Conservation (phyloP, 2,329 filamentous ascomycete genomes). For the Trichoderma aggressivum region DNA sequence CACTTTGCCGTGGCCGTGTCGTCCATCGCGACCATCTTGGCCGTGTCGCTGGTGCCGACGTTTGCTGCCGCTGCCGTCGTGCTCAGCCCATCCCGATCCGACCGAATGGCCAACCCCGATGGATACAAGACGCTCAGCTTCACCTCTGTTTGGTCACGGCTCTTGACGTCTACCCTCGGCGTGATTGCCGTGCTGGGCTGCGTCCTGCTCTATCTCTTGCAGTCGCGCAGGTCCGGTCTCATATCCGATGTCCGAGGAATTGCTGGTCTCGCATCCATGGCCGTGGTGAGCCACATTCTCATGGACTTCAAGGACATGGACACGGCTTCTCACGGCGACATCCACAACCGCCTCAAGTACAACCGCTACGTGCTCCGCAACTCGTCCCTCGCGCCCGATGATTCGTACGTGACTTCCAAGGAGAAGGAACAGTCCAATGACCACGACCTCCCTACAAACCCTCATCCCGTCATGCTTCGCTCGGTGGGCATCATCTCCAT, state of each 20-base stretch:
- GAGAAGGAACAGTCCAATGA: constrained; percentile 47
- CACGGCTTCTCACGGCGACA: constrained; percentile 61
- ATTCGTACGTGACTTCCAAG: constrained; percentile 42
- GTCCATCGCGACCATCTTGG: constrained; percentile 61
- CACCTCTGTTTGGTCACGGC: constrained; percentile 56
- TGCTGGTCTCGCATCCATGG: constrained; percentile 71
- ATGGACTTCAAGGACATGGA: constrained; percentile 73
- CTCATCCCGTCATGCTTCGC: constrained; percentile 67
- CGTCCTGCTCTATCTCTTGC: constrained; percentile 58
- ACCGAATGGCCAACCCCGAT: constrained; percentile 41
- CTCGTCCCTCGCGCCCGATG: constrained; percentile 65
- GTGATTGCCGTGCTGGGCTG: constrained; percentile 57
- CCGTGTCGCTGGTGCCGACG: constrained; percentile 66
- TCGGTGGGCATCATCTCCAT: constrained; percentile 58
- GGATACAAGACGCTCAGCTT: constrained; percentile 54
- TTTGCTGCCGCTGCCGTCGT: constrained; percentile 61
- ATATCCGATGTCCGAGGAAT: constrained; percentile 68
- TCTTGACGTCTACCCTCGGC: constrained; percentile 54
- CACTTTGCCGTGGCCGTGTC: constrained; percentile 69
- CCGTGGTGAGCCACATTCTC: constrained; percentile 68
- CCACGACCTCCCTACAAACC: constrained; percentile 54
- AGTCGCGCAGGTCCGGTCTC: constrained; percentile 61
- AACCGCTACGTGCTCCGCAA: constrained; percentile 68
- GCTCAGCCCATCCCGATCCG: constrained; percentile 50
- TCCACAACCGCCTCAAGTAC: constrained; percentile 64